Percentiles rank a stretch among this genome's conserved stretches.
These are phyloP conservation scores for Solanum hybrid DNA, from an alignment of 305 asterid genomes.

Conservation along the genomic window DNA sequence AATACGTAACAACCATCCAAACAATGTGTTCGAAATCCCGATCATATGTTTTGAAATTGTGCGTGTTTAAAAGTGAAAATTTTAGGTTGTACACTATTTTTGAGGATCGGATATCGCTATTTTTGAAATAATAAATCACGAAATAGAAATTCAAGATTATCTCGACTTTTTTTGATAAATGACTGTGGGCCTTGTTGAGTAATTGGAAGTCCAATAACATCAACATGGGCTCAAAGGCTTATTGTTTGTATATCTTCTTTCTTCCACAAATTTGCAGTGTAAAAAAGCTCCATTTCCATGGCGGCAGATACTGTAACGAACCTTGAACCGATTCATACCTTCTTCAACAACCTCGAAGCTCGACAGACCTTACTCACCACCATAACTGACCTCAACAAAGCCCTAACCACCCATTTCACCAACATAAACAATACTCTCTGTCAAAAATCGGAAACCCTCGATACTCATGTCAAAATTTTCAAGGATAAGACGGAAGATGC, in stretches of 20 bases:
- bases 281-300: not conserved
- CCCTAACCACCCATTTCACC: constrained; percentile 13
- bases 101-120: not conserved
- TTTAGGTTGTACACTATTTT: too few species aligned
- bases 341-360: constrained; percentile 11
- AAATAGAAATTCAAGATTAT: not conserved
- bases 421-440: not conserved
- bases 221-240: not conserved
- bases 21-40: not conserved
- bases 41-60: not conserved
- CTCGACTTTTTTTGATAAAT: not conserved
- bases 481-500: not conserved
- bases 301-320: constrained; percentile 4
- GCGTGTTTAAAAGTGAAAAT: not conserved
- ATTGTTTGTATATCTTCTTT: not conserved
- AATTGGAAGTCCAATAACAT: not conserved
- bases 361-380: constrained; percentile 4
- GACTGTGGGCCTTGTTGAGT: not conserved
- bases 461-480: not conserved
- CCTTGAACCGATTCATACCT: constrained; percentile 5
- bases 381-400: constrained; percentile 12
- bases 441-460: constrained; percentile 13
- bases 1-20: not conserved
- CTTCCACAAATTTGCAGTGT: not conserved
- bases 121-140: not conserved